Base-by-base conservation (phyloP, 2,329 filamentous ascomycete species). In the Fusarium acutatum region DNA sequence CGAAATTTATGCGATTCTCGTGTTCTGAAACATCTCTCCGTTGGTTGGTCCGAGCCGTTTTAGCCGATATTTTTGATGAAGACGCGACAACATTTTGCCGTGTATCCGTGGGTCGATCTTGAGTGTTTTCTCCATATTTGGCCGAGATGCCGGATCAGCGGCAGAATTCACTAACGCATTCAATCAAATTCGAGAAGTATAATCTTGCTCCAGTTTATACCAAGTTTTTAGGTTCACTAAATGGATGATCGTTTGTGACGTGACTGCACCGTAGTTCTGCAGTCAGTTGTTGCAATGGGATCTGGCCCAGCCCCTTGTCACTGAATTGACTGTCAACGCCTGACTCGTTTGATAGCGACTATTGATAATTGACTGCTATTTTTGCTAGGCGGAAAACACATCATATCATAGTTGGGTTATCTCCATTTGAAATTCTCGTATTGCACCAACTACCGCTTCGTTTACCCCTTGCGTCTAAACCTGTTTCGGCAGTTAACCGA, bases 111-210 rank as follows among this genome's bases (percentile, higher is more conserved):
- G 35, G 43, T 66, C 38, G 10, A 50, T 50, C 49, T 26, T 9
- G 5, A 22, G 20, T 30, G 12, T 35, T 44, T 44, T 44, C 24
- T 38, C 43, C 60, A 58, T 22, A 58, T 20, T 52, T 65, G 49
- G 37, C 18, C 38, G 44, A 24, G 64, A 67, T 66, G 60, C 64
- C 61, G 62, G 60, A 64, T 49, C 60, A 60, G 26, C 50, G 26
- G 20, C 43, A n/a, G 7, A 30, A 24, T 9, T n/a, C 15, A 50
- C 28, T 12, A 24, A 35, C 32, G 24, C 32, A 50, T 35, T 50
- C 30, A 58, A 59, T 58, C 20, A 58, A 18, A 1, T n/a, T 24
- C 7, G 7, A 32, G 12, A 15, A 56, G 22, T 26, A 12, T 37
- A 3, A 35, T n/a, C 24, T 6, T 18, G 20, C 44, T 59, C 44